Conservation (phyloP, 2,329 filamentous ascomycete species). For the Zymoseptoria passerinii region DNA sequence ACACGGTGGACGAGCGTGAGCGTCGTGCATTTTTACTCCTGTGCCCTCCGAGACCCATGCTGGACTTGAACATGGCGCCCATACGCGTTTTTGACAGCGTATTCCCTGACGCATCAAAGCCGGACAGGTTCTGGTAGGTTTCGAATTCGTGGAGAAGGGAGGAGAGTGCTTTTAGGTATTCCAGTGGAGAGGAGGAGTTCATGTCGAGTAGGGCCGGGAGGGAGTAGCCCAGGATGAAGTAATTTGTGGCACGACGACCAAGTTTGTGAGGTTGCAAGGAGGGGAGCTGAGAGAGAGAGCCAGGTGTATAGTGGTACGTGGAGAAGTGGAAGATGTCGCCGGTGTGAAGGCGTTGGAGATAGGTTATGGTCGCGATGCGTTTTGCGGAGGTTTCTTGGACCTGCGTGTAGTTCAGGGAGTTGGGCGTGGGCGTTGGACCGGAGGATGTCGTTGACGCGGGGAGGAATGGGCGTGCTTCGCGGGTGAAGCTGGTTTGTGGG, state of each 20-base stretch:
- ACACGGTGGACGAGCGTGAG: constrained; percentile 50
- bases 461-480: constrained; percentile 14
- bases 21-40: constrained; percentile 33
- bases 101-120: constrained; percentile 57
- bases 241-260: constrained; percentile 84
- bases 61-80: constrained; percentile 44
- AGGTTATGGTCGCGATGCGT: constrained; percentile 87
- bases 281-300: constrained; percentile 70
- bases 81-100: constrained; percentile 70
- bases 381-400: constrained; percentile 84
- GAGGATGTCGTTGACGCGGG: constrained; percentile 9
- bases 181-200: constrained; percentile 66
- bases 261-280: constrained; percentile 80
- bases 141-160: constrained; percentile 86
- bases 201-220: constrained; percentile 84
- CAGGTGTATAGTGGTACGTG: constrained; percentile 80
- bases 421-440: constrained; percentile 28
- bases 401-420: constrained; percentile 49
- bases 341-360: constrained; percentile 86
- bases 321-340: constrained; percentile 98
- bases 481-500: constrained; percentile 18
- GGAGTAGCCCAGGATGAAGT: constrained; percentile 84
- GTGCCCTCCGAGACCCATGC: constrained; percentile 31
- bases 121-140: constrained; percentile 77
- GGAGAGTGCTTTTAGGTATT: constrained; percentile 82